These are phyloP conservation scores for Tetragonia tetragonoides DNA, from an alignment of 148 eudicot genomes.

Conservation along the genomic window DNA sequence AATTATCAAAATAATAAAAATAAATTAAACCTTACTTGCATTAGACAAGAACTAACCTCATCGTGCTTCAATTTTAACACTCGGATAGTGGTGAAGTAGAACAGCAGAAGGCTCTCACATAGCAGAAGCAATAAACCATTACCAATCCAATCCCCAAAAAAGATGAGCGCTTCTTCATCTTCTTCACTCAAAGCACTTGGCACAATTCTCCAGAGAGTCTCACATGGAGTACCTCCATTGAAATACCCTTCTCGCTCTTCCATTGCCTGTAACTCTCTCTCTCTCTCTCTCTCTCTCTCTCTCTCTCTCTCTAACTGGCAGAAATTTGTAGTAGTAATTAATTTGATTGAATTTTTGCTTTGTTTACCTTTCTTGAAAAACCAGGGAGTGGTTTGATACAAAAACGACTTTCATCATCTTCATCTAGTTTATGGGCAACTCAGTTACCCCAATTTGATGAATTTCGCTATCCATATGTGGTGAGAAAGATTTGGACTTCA, in stretches of 20 bases:
- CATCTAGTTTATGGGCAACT: constrained; percentile 31
- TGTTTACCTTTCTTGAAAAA: neutral
- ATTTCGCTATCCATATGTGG: constrained; percentile 22
- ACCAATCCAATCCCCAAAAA: neutral
- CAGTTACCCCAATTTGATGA: constrained; percentile 14
- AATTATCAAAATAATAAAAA: no score
- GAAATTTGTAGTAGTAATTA: neutral
- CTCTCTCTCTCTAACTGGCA: no score
- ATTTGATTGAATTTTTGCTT: neutral
- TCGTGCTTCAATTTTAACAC: no score
- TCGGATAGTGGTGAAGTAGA: no score
- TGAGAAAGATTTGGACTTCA: constrained; percentile 65
- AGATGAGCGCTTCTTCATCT: constrained; percentile 29
- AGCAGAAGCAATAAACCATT: neutral
- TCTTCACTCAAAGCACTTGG: constrained; percentile 43
- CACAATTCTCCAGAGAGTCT: constrained; percentile 34
- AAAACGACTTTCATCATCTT: constrained; percentile 34
- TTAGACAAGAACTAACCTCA: no score
- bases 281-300: constrained; percentile 1
- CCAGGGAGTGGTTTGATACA: constrained; percentile 40
- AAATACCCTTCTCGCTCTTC: constrained; percentile 17
- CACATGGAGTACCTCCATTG: constrained; percentile 29
- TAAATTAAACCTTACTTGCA: no score
- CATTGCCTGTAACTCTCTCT: constrained; percentile 26
- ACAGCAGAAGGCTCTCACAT: no score